Percentiles rank a stretch among this genome's conserved stretches.
Conservation (phyloP, 2,329 filamentous ascomycete species). For the Zymoseptoria brevis region DNA sequence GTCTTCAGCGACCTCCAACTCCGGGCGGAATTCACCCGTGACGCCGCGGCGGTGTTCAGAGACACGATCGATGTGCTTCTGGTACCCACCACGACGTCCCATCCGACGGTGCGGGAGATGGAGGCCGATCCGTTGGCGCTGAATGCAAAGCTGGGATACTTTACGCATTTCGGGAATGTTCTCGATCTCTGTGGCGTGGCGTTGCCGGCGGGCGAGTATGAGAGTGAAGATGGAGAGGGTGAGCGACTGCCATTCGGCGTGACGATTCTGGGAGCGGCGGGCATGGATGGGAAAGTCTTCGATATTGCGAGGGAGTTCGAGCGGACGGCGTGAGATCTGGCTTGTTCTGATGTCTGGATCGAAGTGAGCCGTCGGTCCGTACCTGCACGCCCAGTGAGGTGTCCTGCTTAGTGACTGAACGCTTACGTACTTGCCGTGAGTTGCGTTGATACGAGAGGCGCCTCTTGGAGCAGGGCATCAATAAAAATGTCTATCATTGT, state of each 20-base stretch:
- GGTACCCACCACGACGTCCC: slow-evolving; percentile 45
- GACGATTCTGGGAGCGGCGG: slow-evolving; percentile 32
- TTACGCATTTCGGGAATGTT: slow-evolving; percentile 55
- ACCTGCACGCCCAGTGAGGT: too few species aligned
- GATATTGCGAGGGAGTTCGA: slow-evolving; percentile 32
- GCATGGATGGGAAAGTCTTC: slow-evolving; percentile 34
- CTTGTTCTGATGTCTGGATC: too few species aligned
- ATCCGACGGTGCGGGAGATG: slow-evolving; percentile 47
- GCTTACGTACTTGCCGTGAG: too few species aligned
- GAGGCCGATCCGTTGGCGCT: slow-evolving; percentile 44
- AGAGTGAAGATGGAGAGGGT: slow-evolving; percentile 3
- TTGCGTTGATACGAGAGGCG: too few species aligned
- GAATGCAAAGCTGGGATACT: slow-evolving; percentile 49
- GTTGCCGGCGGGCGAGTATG: slow-evolving; percentile 43
- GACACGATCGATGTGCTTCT: slow-evolving; percentile 41
- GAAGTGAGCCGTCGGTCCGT: too few species aligned
- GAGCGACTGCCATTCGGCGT: slow-evolving; percentile 35
- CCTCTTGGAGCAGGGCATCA: too few species aligned
- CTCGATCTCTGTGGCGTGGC: slow-evolving; percentile 49
- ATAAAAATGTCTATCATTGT: too few species aligned
- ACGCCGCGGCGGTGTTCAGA: slow-evolving; percentile 35
- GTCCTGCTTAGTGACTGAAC: too few species aligned
- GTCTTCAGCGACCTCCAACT: slow-evolving; percentile 43
- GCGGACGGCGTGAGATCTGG: slow-evolving; percentile 10
- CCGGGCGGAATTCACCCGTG: slow-evolving; percentile 38